phyloP scores from a whole-genome alignment of 179 eudicot genomes.

The Silene noctiflora region DNA sequence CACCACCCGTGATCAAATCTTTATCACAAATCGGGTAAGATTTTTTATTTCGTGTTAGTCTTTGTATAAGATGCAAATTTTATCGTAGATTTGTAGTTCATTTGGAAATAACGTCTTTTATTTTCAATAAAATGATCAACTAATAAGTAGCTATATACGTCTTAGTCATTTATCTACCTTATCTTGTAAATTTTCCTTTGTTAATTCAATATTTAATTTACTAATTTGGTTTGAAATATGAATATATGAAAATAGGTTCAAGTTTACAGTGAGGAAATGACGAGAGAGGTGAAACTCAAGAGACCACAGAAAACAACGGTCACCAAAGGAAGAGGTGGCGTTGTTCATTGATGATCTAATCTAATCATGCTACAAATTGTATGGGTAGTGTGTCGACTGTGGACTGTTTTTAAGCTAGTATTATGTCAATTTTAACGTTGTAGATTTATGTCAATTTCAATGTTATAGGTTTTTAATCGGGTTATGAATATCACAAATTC shows the following conservation, averaged over 20 bases:
- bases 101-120: too few relatives aligned
- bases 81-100: neutral
- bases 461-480: too few relatives aligned
- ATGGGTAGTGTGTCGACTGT: too few relatives aligned
- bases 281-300: constrained; percentile 6
- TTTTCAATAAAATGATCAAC: too few relatives aligned
- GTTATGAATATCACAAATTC: too few relatives aligned
- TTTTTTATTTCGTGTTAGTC: neutral
- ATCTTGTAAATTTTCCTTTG: too few relatives aligned
- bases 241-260: constrained; percentile 9
- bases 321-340: constrained; percentile 12
- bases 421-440: too few relatives aligned
- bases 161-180: neutral
- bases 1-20: neutral
- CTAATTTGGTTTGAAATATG: neutral
- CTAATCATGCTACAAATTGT: neutral
- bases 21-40: constrained; percentile 12
- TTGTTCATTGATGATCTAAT: neutral
- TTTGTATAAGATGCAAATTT: too few relatives aligned
- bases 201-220: too few relatives aligned
- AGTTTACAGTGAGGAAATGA: neutral
- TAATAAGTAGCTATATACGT: too few relatives aligned
- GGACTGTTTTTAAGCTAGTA: too few relatives aligned
- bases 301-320: neutral
- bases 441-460: too few relatives aligned